Evolutionary conservation across 2,329 filamentous ascomycete species (phyloP).

Genomic region (Penicillium sp.): DNA sequence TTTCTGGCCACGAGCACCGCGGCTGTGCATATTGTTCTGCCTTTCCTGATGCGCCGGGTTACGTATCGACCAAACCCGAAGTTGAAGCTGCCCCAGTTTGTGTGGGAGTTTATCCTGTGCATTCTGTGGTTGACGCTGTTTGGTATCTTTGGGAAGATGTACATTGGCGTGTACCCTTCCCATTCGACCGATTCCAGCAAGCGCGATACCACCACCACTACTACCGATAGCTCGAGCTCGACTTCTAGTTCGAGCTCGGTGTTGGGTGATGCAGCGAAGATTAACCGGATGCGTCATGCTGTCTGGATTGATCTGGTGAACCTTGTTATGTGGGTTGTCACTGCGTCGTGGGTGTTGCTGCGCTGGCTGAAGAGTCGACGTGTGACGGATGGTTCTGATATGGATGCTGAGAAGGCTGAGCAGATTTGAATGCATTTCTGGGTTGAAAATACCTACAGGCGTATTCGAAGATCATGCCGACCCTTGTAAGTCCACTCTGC

Average conservation of each 20-base stretch:
- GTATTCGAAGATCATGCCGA: neutral
- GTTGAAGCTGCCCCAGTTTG: slow-evolving; percentile 55
- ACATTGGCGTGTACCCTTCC: slow-evolving; percentile 66
- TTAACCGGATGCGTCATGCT: slow-evolving; percentile 80
- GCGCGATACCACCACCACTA: slow-evolving; percentile 54
- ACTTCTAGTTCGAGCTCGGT: slow-evolving; percentile 5
- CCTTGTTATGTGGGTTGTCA: slow-evolving; percentile 74
- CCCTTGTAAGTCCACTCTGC: neutral
- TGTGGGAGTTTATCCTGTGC: slow-evolving; percentile 73
- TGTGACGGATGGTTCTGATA: slow-evolving; percentile 12
- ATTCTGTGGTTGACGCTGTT: slow-evolving; percentile 82
- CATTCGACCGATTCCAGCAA: slow-evolving; percentile 38
- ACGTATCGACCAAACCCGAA: slow-evolving; percentile 34
- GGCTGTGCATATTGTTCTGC: slow-evolving; percentile 67
- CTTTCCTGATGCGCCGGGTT: slow-evolving; percentile 45
- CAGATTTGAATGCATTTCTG: neutral
- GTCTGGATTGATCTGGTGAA: slow-evolving; percentile 81
- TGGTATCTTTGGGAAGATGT: slow-evolving; percentile 81
- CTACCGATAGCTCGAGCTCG: slow-evolving; percentile 36
- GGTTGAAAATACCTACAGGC: neutral
- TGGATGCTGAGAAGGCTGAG: slow-evolving; percentile 27
- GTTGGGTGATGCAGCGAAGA: slow-evolving; percentile 32
- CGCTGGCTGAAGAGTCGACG: slow-evolving; percentile 39
- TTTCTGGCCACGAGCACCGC: slow-evolving; percentile 67
- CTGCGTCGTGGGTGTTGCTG: slow-evolving; percentile 49